Evolutionary conservation across 2,329 filamentous ascomycete genomes (phyloP), one percentile per base, ranked within the genome.

Genomic region (Eutypa lata): DNA sequence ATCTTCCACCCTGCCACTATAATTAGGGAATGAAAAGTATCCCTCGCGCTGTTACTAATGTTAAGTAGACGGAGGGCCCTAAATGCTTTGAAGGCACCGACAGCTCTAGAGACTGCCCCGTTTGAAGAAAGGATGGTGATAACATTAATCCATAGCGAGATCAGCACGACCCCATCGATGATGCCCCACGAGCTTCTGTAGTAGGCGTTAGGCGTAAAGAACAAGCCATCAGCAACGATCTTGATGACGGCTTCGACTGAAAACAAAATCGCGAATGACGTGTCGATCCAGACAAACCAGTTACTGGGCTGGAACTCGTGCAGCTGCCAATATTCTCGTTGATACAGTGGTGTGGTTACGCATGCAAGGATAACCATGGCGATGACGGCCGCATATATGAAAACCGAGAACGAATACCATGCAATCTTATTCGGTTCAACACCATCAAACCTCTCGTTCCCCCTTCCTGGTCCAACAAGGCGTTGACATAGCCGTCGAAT

Each of bases 361-460:
- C 93, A 99, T 28, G 94, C 94, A 49, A 99, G 81, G 44, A 97
- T 73, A n/a, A 99, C 94, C 95, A 99, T 99, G 48, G 91, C 90
- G 42, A 97, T 90, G 57, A 99, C 97, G 14, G 90, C 89, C 22
- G 88, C 86, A 68, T 99, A 99, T 51, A 97, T 90, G 63, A 99
- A 89, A 3, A 91, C 90, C 1, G 94, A 97, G 68, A 97, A 96
- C 0, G 84, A 77, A 67, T 96, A 97, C 92, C 94, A 99, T 8
- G 94, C 80, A 4, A 89, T 83, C 59, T 91, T 91, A 61, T 94
- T 93, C 0, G 94, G 94, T 55, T 91, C 86, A 1, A 95, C 84
- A 14, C 94, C 94, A 69, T 97, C 90, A 57, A 96, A 88, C 44
- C 94, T 87, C 68, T 95, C 89, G 44, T 78, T 82, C 7, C 94